A percentile compares a stretch with the other conserved stretches of the same genome.
Evolutionary conservation across 106 monocot genomes (phyloP).

Genomic region (Dendrobium catenatum): DNA sequence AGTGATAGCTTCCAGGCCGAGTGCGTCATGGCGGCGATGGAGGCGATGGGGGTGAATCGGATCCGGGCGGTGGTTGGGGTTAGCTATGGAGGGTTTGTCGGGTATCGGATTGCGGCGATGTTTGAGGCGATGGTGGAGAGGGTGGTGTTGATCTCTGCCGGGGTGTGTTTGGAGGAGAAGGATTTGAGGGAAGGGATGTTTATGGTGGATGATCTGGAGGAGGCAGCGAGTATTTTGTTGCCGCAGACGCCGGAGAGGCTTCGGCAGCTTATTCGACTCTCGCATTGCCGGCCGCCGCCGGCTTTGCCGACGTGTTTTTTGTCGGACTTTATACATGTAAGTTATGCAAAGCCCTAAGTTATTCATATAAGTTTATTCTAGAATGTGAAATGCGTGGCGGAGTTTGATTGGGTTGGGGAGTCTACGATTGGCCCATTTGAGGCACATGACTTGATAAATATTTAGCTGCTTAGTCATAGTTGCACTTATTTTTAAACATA

Average conservation of each 20-base stretch:
- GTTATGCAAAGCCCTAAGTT: not conserved
- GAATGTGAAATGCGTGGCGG: not conserved
- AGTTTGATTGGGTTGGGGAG: not conserved
- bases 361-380: not conserved
- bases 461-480: not conserved
- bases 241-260: conserved; percentile 69
- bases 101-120: conserved; percentile 58
- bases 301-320: conserved; percentile 60
- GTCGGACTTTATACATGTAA: conserved; percentile 65
- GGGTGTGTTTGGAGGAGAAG: conserved; percentile 70
- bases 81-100: conserved; percentile 87
- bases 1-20: conserved; percentile 62
- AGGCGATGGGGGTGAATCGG: conserved; percentile 29
- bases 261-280: conserved; percentile 44
- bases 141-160: conserved; percentile 53
- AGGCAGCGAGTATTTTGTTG: conserved; percentile 49
- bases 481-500: too few relatives aligned
- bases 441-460: not conserved
- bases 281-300: conserved; percentile 44
- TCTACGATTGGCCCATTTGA: not conserved
- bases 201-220: conserved; percentile 40
- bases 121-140: conserved; percentile 44
- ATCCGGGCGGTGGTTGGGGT: conserved; percentile 50
- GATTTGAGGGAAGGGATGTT: conserved; percentile 62
- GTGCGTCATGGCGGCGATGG: conserved; percentile 43